A percentile compares a stretch with the other conserved stretches of the same genome.
Conservation (phyloP, 1,139 yeast genomes). For the Yamadazyma pseudoaaseri region DNA sequence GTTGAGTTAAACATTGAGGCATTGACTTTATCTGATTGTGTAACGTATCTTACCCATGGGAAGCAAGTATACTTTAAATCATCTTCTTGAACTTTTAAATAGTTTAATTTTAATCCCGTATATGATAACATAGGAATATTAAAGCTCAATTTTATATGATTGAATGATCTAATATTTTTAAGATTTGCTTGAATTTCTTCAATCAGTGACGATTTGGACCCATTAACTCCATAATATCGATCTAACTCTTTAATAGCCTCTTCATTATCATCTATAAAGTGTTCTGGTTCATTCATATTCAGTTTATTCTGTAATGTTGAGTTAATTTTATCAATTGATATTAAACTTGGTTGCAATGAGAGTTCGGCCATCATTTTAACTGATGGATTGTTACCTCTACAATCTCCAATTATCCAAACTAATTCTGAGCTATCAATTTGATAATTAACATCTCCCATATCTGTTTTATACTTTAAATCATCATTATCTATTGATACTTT, state of each 20-base stretch:
- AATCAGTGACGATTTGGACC: constrained; percentile 29
- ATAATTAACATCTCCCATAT: constrained; percentile 40
- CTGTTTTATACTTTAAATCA: constrained; percentile 39
- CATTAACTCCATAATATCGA: constrained; percentile 42
- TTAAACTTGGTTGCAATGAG: constrained; percentile 13
- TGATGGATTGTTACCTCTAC: constrained; percentile 47
- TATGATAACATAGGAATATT: constrained; percentile 44
- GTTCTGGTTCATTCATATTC: constrained; percentile 1
- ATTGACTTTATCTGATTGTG: constrained; percentile 21
- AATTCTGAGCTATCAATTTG: constrained; percentile 50
- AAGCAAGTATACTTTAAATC: constrained; percentile 44
- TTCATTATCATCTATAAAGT: constrained; percentile 10
- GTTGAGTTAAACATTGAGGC: constrained; percentile 4
- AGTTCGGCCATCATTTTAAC: constrained; percentile 48
- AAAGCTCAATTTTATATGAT: constrained; percentile 32
- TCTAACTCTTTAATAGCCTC: constrained; percentile 33
- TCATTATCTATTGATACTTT: constrained; percentile 31
- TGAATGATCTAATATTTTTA: constrained; percentile 16
- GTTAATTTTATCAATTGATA: constrained; percentile 10
- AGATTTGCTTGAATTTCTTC: constrained; percentile 15
- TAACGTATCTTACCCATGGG: constrained; percentile 48
- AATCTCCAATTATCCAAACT: constrained; percentile 58
- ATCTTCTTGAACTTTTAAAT: constrained; percentile 38
- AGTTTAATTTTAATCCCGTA: constrained; percentile 41
- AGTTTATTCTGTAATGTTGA: constrained; percentile 9